Conservation (phyloP, 75 land plant genomes). For the Sequoiadendron giganteum region DNA sequence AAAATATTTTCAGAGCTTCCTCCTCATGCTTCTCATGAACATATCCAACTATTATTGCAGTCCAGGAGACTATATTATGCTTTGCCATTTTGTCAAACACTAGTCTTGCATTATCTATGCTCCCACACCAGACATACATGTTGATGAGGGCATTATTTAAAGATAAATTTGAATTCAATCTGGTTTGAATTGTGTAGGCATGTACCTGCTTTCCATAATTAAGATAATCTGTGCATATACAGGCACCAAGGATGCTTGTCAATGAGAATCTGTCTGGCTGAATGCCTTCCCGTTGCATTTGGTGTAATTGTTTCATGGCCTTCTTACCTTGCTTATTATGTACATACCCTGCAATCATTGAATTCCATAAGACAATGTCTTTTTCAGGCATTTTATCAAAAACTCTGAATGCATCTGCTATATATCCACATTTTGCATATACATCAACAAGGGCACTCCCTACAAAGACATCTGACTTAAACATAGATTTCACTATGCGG, state of each 20-base stretch:
- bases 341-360: constrained; percentile 63
- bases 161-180: constrained; percentile 10
- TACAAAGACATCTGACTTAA: constrained; percentile 34
- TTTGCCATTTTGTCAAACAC: constrained; percentile 11
- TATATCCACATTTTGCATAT: constrained; percentile 41
- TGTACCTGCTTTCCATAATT: constrained; percentile 24
- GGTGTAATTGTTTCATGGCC: constrained; percentile 37
- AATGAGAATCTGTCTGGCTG: constrained; percentile 13
- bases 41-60: constrained; percentile 21
- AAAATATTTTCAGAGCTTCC: constrained; percentile 21
- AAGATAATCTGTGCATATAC: constrained; percentile 13
- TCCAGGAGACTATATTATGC: constrained; percentile 19
- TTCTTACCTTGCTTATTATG: constrained; percentile 48
- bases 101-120: constrained; percentile 15
- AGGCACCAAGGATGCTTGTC: constrained; percentile 25
- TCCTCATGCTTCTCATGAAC: constrained; percentile 16
- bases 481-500: constrained; percentile 30
- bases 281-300: constrained; percentile 2
- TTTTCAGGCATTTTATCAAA: constrained; percentile 46
- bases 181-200: constrained; percentile 5
- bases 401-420: constrained; percentile 28
- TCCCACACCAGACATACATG: constrained; percentile 36
- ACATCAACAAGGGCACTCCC: constrained; percentile 46
- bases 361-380: constrained; percentile 59
- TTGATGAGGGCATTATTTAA: constrained; percentile 28